Evolutionary conservation across 495 filamentous ascomycete genomes (phyloP), one percentile per base, ranked within the genome.

Genomic region (Penicillium argentinense): DNA sequence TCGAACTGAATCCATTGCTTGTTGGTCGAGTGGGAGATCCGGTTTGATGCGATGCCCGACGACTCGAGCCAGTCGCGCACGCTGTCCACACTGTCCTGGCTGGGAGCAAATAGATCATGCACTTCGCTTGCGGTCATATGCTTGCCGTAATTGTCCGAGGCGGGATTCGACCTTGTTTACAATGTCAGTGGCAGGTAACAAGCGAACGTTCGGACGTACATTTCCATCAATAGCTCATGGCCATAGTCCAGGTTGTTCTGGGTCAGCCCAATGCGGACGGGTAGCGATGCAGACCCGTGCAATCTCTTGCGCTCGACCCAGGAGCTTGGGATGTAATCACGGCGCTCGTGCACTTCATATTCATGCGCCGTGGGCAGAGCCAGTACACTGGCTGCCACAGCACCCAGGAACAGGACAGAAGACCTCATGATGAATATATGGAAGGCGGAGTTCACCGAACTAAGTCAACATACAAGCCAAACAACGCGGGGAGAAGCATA

Each of bases 1-100:
- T 81, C 67, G 46, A 82, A 79, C 8, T 74, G 66, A 21, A 83
- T 52, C 79, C 79, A 83, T 39, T 74, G 75, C 30, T 73, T 67
- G 11, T 72, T 75, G 23, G 60, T 59, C 1, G 76, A 77, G 29
- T 66, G 71, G 3, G 65, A 64, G 41, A 82, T 64, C 4, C 74
- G 70, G 18, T 66, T 51, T 16, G 45, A 43, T 5, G 68, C 53
- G 32, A 84, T 73, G 1, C 80, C 81, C 25, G 76, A 64, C 1
- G 50, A 58, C 7, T 64, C 54, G 9, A 84, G 48, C 80, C 81
- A 84, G 4, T 64, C 47, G 19, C 53, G 69, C 11, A 81, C 69
- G 14, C 62, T 52, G 19, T 73, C 63, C 9, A 78, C 63, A 6
- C 64, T 64, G 12, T 68, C 59, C 19, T 61, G 37, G 4, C 59